These are phyloP conservation scores for Talaromyces albobiverticillius DNA, from an alignment of 2,329 filamentous ascomycete species.

Conservation along the genomic window DNA sequence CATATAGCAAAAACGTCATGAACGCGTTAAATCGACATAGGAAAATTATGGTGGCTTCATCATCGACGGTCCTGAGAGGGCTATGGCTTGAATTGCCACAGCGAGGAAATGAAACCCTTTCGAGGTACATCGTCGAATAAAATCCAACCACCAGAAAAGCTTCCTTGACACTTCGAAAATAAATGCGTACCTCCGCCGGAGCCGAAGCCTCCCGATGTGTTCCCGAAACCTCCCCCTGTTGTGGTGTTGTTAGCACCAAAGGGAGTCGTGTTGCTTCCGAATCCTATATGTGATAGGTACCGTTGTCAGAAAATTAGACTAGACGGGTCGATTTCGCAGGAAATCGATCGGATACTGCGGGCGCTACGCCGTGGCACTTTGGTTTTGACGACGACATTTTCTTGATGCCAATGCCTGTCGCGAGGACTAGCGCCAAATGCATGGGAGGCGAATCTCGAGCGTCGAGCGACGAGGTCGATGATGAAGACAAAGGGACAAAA, in stretches of 20 bases:
- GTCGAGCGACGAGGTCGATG: slow-evolving; percentile 4
- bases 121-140: neutral
- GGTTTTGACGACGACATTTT: neutral
- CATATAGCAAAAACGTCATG: neutral
- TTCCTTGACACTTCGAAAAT: neutral
- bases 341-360: slow-evolving; percentile 27
- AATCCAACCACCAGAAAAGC: neutral
- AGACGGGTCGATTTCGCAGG: slow-evolving; percentile 31
- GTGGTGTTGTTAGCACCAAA: slow-evolving; percentile 34
- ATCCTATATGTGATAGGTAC: slow-evolving; percentile 37
- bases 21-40: neutral
- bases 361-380: slow-evolving; percentile 3
- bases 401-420: slow-evolving; percentile 16
- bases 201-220: slow-evolving; percentile 40
- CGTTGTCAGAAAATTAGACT: slow-evolving; percentile 38
- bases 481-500: slow-evolving; percentile 3
- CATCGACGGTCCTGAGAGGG: neutral
- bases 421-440: slow-evolving; percentile 27
- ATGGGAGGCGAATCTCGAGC: slow-evolving; percentile 3
- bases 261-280: slow-evolving; percentile 36
- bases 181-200: slow-evolving; percentile 41
- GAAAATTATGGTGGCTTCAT: neutral
- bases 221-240: slow-evolving; percentile 33
- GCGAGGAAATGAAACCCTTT: neutral
- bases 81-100: neutral